phyloP scores from a whole-genome alignment of 2,329 filamentous ascomycete species.

The Apiospora rasikravindrae region DNA sequence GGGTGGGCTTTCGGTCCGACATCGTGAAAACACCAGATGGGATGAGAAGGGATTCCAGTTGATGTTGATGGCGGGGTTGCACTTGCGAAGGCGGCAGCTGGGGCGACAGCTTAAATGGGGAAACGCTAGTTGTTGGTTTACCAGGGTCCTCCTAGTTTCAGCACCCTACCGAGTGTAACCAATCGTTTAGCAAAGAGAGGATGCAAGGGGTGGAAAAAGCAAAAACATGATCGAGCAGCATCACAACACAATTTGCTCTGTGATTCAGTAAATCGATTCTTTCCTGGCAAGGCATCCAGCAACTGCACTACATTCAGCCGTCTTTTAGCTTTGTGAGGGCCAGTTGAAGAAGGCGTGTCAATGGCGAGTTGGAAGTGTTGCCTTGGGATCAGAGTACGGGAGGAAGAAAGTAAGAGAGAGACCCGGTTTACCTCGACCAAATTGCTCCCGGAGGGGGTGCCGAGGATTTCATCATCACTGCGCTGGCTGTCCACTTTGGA shows the following conservation, averaged over 20 bases:
- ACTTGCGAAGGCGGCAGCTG: background rate
- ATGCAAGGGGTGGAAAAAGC: too few relatives aligned
- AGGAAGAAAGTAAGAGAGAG: too few relatives aligned
- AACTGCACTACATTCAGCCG: too few relatives aligned
- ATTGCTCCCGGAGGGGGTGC: background rate
- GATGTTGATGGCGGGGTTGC: background rate
- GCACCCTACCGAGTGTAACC: too few relatives aligned
- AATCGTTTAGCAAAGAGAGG: too few relatives aligned
- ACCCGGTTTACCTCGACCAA: background rate
- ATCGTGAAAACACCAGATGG: constrained; percentile 10
- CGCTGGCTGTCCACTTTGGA: background rate
- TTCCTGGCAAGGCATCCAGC: too few relatives aligned
- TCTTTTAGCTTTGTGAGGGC: too few relatives aligned
- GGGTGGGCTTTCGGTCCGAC: constrained; percentile 26
- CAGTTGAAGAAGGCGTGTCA: too few relatives aligned
- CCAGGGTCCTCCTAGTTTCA: background rate
- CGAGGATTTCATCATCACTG: background rate
- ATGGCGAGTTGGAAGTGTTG: too few relatives aligned
- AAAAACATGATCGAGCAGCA: too few relatives aligned
- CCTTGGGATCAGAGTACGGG: background rate
- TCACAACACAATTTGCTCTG: too few relatives aligned
- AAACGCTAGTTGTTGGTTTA: background rate
- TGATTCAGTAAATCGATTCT: too few relatives aligned
- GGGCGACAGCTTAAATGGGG: background rate
- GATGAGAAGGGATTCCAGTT: background rate